Base-by-base conservation (phyloP, 2,329 filamentous ascomycete genomes). In the Apiospora malaysiana region DNA sequence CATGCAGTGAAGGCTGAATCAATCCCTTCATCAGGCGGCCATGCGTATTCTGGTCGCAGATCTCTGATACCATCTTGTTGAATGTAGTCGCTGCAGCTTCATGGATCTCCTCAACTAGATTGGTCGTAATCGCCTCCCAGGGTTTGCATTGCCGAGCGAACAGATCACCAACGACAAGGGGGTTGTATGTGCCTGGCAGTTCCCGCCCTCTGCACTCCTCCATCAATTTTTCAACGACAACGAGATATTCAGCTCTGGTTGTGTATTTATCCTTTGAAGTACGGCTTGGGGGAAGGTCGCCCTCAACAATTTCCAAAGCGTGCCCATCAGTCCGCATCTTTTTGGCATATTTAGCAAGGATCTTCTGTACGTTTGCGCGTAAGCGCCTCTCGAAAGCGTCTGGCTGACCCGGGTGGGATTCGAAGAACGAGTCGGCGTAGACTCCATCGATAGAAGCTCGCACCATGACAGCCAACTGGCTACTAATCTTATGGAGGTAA, bases 401-500 rank as follows among this genome's bases (percentile, higher is more conserved):
- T 16, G 70, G 72, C 16, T 76, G 74, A 8, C 73, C 74, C 1
- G 74, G 73, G 37, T 71, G 70, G 42, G 75, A 75, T 69, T 76
- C 81, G 72, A 87, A 87, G 77, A 87, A 87, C 0, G 70, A 16
- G 70, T 83, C 75, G 5, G 82, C 79, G 69, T 87, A 87, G 7
- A 80, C 77, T 0, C 85, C 85, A 47, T 84, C 79, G 6, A 83
- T 78, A 7, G 84, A 82, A 46, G 80, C 78, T 68, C 81, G 81
- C 14, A 84, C 69, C 10, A 85, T 75, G 25, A 78, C 76, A 7
- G 80, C 77, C 70, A 85, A 82, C 0, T 71, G 65, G 70, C 78
- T 78, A 72, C 81, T 82, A 27, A 85, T 79, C 6, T 78, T 73
- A 71, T 83, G 80, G 8, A 87, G 77, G 47, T 82, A 82, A 40